Conservation (phyloP, 768 basidiomycete genomes). For the Strobilomyces echinocephalus region DNA sequence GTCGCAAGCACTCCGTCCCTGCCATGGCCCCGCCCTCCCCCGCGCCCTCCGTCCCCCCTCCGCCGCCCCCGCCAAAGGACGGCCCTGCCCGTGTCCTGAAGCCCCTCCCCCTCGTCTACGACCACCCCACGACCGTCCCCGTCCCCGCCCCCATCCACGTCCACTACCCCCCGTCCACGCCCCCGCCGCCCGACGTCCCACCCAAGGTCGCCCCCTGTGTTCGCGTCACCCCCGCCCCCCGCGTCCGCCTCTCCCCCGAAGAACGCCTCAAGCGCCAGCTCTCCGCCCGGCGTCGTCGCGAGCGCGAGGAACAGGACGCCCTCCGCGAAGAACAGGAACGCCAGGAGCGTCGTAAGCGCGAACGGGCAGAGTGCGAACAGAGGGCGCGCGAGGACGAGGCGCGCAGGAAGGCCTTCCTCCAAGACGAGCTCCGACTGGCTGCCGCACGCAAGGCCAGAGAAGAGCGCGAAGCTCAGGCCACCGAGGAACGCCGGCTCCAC, state of each 20-base stretch:
- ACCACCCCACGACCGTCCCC: neutral
- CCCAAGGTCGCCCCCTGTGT: constrained; percentile 1
- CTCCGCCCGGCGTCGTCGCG: constrained; percentile 19
- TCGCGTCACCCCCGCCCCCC: constrained; percentile 8
- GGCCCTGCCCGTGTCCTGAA: constrained; percentile 2
- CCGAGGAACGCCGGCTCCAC: constrained; percentile 41
- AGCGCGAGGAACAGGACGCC: constrained; percentile 41
- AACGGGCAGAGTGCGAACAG: constrained; percentile 18
- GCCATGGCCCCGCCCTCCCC: neutral
- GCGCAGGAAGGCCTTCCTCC: constrained; percentile 38
- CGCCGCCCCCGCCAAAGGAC: constrained; percentile 25
- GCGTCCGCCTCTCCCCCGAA: constrained; percentile 20
- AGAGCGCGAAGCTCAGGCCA: constrained; percentile 37
- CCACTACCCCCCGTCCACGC: neutral
- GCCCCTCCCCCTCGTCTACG: constrained; percentile 19
- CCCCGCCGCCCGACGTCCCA: constrained; percentile 5
- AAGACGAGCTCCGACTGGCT: constrained; percentile 38
- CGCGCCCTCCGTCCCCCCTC: constrained; percentile 9
- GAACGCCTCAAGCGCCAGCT: constrained; percentile 22
- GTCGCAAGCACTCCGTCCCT: constrained; percentile 14
- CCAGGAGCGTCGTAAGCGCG: constrained; percentile 29
- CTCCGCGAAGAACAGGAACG: constrained; percentile 41
- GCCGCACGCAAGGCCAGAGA: constrained; percentile 34
- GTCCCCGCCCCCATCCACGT: too few species aligned
- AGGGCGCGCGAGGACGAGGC: constrained; percentile 39